A percentile compares a stretch with the other conserved stretches of the same genome.
Evolutionary conservation across 2,329 filamentous ascomycete species (phyloP).

Genomic region (Magnaporthiopsis poae): DNA sequence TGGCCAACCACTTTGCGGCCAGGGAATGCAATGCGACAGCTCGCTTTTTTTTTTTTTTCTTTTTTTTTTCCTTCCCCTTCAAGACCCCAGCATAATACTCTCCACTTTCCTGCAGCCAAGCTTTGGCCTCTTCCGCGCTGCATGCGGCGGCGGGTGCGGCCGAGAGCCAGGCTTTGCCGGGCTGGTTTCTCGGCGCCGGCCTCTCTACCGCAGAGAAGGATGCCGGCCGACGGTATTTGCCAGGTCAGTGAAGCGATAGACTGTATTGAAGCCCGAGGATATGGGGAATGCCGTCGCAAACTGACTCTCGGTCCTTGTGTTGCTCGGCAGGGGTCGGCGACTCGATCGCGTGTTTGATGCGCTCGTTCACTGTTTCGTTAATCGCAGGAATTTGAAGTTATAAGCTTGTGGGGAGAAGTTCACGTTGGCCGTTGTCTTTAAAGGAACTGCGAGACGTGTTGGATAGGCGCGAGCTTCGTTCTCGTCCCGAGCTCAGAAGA

Average conservation of each 20-base stretch:
- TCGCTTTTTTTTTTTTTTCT: neutral
- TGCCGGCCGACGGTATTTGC: neutral
- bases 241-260: neutral
- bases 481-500: neutral
- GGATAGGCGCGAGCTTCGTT: neutral
- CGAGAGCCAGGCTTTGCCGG: neutral
- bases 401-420: too few relatives aligned
- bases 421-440: neutral
- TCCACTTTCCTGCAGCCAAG: neutral
- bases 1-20: neutral
- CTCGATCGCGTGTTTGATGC: neutral
- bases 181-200: neutral
- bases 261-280: neutral
- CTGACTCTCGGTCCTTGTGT: neutral
- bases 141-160: neutral
- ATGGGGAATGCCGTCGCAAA: neutral
- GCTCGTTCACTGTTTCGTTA: neutral
- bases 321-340: neutral
- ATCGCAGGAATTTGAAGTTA: neutral
- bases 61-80: neutral
- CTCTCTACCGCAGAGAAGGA: neutral
- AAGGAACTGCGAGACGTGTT: neutral
- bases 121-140: neutral
- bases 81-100: neutral
- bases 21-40: neutral